Base-by-base conservation (phyloP, 202 grass and related monocot genomes). In the Panicum virgatum region DNA sequence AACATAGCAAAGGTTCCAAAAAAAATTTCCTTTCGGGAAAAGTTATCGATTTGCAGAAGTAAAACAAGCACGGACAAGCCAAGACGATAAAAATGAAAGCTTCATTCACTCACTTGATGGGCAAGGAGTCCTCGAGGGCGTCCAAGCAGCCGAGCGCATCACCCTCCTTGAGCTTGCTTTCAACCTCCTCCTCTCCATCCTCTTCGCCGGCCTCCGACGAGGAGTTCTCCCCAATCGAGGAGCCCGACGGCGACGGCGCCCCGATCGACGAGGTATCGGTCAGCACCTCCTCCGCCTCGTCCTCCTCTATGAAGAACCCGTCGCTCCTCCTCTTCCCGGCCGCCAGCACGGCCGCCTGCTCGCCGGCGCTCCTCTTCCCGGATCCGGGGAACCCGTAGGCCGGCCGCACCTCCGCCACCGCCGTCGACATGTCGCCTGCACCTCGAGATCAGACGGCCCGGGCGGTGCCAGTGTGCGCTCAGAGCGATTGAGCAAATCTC, bases 221-320 rank as follows among this genome's bases (percentile, higher is more conserved):
- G 1, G 91, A 91, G 80, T 90, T 86, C 69, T 90, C 88, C 1
- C 88, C 88, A 53, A 90, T 90, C 69, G 84, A 90, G 15, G 88
- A 90, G 84, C 80, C 68, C 23, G 83, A 59, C 62, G 27, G 75
- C 75, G 88, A 90, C 48, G 75, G 80, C 36, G 71, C 69, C 14
- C 94, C 86, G 75, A 97, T 80, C 70, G 94, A 97, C 26, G 94
- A 97, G 52, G 72, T 97, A 12, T 88, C 94, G 5, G 91, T 89
- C 1, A 82, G 70, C 56, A 84, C 82, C 84, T 78, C 88, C 8
- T 59, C 88, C 4, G 13, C 89, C 18, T 80, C 85, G 9, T 79
- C 76, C 7, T 86, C 83, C 18, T 82, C 85, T 63, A 88, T 85
- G 37, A 89, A 89, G 86, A 90, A 90, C 50, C 83, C 85, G 32